Base-by-base conservation (phyloP, 2,329 filamentous ascomycete species). In the Trematosphaeria pertusa region DNA sequence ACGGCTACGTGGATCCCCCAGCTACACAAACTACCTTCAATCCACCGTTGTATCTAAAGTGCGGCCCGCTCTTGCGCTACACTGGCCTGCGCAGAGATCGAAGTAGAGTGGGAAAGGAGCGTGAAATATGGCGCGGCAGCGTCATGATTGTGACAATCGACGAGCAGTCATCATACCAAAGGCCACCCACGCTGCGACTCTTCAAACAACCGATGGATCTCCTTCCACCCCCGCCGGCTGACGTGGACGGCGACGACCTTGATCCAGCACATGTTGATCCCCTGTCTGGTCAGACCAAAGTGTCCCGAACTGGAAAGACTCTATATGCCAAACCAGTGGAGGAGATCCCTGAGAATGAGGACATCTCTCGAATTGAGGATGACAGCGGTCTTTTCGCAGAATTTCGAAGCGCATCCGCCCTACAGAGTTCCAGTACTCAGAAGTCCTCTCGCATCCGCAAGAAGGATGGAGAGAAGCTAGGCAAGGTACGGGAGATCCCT, bases 81-180 rank as follows among this genome's bases (percentile, higher is more conserved):
- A 93, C 88, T 44, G 94, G 95, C 15, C 84, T 96, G 32, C 84
- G 87, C 31, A 79, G 79, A 30, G 84, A 96, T 37, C 59, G 51
- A 15, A 63, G 48, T 39, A 53, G 52, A n/a, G 68, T 57, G 69
- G 64, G 54, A 32, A 50, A 64, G 55, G 86, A 90, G 33, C 82
- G 85, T 40, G 90, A 96, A 61, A 85, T 93, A 15, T 99, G 94
- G 94, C 85, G 92, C 69, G 94, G 94, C 4, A 95, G 86, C 50
- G 81, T 97, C 46, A 91, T 99, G 90, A 96, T 99, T 61, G 91
- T 99, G 17, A 97, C 94, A 0, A 81, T 86, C 41, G 93, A 99
- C 64, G 81, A 84, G 2, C 83, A 87, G 31, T 97, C 93, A 2
- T 88, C 87, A 0, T 96, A 97, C 64, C 86, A 90, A 37, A 82